A percentile compares a stretch with the other conserved stretches of the same genome.
Conservation (phyloP, 768 basidiomycete genomes). For the Neoboletus subvelutipes region DNA sequence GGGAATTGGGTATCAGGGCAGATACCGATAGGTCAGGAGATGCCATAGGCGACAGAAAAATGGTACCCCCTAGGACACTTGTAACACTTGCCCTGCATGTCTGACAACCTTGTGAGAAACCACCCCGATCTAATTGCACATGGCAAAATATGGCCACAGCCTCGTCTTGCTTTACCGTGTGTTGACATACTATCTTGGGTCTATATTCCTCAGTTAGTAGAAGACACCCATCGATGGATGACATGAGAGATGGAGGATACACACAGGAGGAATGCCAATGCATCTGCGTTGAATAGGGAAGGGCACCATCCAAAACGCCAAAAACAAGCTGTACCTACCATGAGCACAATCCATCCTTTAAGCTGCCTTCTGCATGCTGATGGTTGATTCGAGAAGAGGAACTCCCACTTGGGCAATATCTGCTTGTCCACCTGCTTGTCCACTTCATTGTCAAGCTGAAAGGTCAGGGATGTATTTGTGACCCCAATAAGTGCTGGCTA, state of each 20-base stretch:
- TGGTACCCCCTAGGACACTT: too few relatives aligned
- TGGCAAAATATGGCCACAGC: slow-evolving; percentile 53
- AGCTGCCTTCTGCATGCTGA: too few relatives aligned
- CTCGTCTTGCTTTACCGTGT: slow-evolving; percentile 46
- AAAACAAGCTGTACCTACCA: slow-evolving; percentile 51
- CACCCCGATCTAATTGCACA: slow-evolving; percentile 49
- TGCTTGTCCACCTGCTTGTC: too few relatives aligned
- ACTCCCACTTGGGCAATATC: too few relatives aligned
- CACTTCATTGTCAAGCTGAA: too few relatives aligned
- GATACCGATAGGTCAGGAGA: too few relatives aligned
- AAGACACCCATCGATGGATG: not conserved
- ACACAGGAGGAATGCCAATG: slow-evolving; percentile 53
- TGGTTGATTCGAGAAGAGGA: too few relatives aligned
- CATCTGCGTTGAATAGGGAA: slow-evolving; percentile 41
- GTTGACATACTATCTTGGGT: slow-evolving; percentile 23
- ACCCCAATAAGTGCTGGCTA: too few relatives aligned
- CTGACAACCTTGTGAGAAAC: slow-evolving; percentile 50
- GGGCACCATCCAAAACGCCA: not conserved
- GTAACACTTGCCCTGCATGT: slow-evolving; percentile 50
- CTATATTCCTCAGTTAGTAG: slow-evolving; percentile 5
- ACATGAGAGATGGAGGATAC: slow-evolving; percentile 10
- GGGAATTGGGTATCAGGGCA: too few relatives aligned
- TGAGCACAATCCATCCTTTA: slow-evolving; percentile 54
- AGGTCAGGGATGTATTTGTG: too few relatives aligned
- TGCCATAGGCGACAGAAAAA: too few relatives aligned